Evolutionary conservation across 768 basidiomycete genomes (phyloP), one percentile per base, ranked within the genome.

Genomic region (Clavaria fumosa): DNA sequence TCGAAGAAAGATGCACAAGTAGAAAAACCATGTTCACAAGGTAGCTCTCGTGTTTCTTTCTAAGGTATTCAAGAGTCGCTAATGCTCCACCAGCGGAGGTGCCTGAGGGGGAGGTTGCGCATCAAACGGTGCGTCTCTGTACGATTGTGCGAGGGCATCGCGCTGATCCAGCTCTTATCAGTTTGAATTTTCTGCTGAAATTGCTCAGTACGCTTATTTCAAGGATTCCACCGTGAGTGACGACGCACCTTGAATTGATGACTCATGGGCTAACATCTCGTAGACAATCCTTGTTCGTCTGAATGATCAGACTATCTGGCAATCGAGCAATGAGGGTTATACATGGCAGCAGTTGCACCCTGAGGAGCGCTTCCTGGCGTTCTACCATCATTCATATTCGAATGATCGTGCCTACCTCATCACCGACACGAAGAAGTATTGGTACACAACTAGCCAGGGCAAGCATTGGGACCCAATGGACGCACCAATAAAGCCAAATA

Each of bases 311-410:
- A 67, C 71, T 0, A 65, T 97, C 38, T 97, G 88, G 88, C 90
- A 96, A 60, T 95, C 89, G 1, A 75, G 73, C 48, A 96, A 90
- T 52, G 91, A 99, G 56, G 95, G 93, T 1, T 89, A 86, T 56
- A 76, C 76, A 0, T 99, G 93, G 91, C 66, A 67, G 30, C 76
- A 74, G 42, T 65, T 78, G 10, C 59, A 54, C 50, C 66, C 72
- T 0, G 63, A 61, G 1, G 64, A 78, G 41, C 69, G 64, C 11
- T 82, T 96, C 62, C 59, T 95, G 23, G 75, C 69, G 1, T 81
- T 96, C 57, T 82, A 82, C 48, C 83, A 91, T 61, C 93, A 99
- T 62, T 59, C 67, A 22, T 82, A 80, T 59, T 56, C 71, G 14
- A 46, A 66, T 34, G 85, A 85, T 43, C 81, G 91, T 7, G 93